Evolutionary conservation across 2,329 filamentous ascomycete genomes (phyloP).

Genomic region (Arthrobotrys entomopaga): DNA sequence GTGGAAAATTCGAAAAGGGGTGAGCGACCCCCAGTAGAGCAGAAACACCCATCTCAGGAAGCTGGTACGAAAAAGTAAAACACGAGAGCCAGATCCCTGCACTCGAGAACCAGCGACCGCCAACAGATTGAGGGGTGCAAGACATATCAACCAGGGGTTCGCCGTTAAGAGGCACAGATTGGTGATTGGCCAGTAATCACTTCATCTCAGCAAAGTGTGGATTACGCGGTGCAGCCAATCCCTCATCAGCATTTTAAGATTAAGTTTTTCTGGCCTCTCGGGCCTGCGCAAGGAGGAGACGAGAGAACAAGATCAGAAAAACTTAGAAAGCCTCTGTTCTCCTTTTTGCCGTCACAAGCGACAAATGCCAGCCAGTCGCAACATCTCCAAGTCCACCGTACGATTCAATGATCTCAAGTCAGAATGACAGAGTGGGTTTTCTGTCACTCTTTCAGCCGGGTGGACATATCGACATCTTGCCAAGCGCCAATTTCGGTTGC

Average conservation of each 20-base stretch:
- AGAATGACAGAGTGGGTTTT: constrained; percentile 9
- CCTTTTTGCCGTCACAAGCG: constrained; percentile 39
- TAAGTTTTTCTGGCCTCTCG: constrained; percentile 35
- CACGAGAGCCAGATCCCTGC: constrained; percentile 24
- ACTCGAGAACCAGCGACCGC: constrained; percentile 18
- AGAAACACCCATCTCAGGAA: constrained; percentile 55
- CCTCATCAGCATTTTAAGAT: constrained; percentile 52
- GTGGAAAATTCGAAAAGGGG: constrained; percentile 56
- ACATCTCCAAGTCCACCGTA: neutral
- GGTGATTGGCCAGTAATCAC: constrained; percentile 54
- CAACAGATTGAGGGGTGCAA: constrained; percentile 41
- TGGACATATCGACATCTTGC: constrained; percentile 29
- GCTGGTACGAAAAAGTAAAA: constrained; percentile 52
- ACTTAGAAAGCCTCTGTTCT: constrained; percentile 24
- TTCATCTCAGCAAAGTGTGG: constrained; percentile 44
- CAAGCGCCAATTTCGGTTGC: constrained; percentile 52
- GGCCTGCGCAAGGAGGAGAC: constrained; percentile 29
- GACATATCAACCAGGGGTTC: constrained; percentile 35
- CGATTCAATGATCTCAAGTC: constrained; percentile 20
- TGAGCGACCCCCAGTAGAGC: constrained; percentile 44
- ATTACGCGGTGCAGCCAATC: constrained; percentile 53
- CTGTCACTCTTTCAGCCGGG: constrained; percentile 15
- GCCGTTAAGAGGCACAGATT: constrained; percentile 27
- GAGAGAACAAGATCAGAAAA: constrained; percentile 21
- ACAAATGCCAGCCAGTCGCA: constrained; percentile 26